These are phyloP conservation scores for Serendipita sp. DNA, from an alignment of 768 basidiomycete species.

Conservation along the genomic window DNA sequence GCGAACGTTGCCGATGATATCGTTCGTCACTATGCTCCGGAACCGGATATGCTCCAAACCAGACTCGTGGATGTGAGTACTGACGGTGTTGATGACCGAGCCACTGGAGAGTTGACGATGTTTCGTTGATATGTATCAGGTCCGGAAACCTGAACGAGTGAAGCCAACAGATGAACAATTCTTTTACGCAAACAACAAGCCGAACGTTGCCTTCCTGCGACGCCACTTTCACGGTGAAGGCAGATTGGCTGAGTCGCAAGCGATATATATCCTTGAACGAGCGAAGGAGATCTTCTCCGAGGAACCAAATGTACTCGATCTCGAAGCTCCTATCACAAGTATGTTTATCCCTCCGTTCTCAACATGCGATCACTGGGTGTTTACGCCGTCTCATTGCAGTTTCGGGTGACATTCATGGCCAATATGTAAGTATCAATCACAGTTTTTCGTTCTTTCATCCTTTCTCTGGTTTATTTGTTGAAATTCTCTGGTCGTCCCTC, in stretches of 20 bases:
- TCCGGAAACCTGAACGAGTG: background rate
- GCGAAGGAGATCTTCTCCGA: conserved; percentile 18
- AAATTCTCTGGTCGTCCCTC: background rate
- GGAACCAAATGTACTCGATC: conserved; percentile 30
- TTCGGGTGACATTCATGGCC: conserved; percentile 33
- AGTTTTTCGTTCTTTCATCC: background rate
- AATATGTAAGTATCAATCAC: conserved; percentile 23
- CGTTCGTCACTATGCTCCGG: conserved; percentile 4
- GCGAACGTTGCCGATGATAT: conserved; percentile 1
- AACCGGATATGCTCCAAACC: background rate
- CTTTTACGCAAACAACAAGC: conserved; percentile 22
- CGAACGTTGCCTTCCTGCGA: conserved; percentile 30
- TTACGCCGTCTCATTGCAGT: conserved; percentile 16
- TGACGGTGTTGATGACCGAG: background rate
- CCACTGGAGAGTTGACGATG: background rate
- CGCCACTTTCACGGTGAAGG: conserved; percentile 31
- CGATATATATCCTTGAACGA: background rate
- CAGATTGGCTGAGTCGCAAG: conserved; percentile 3
- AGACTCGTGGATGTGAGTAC: background rate
- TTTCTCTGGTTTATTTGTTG: conserved; percentile 1
- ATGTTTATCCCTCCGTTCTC: conserved; percentile 8
- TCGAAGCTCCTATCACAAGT: conserved; percentile 31
- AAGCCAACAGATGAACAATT: conserved; percentile 30
- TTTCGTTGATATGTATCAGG: background rate
- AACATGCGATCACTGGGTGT: background rate